Evolutionary conservation across 2,329 filamentous ascomycete species (phyloP).

Genomic region (Aspergillus japonicus): DNA sequence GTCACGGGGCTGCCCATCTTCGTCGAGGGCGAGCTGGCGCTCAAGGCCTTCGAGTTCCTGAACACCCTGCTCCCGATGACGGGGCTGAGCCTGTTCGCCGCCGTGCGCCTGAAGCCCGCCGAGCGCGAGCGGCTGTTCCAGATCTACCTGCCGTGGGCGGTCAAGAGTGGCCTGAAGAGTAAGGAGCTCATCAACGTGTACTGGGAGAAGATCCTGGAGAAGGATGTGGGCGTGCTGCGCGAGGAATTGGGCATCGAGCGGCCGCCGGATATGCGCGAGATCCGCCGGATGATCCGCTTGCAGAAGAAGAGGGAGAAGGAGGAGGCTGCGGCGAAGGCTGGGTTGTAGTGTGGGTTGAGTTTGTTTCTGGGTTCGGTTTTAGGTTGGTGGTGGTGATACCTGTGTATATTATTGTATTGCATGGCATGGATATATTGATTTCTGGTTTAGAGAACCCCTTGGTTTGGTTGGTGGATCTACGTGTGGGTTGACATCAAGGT

Average conservation of each 20-base stretch:
- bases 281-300: constrained; percentile 68
- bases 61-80: constrained; percentile 97
- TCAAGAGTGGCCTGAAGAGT: constrained; percentile 73
- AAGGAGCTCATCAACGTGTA: constrained; percentile 92
- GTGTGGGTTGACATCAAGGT: background rate
- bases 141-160: constrained; percentile 78
- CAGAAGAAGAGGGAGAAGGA: constrained; percentile 66
- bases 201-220: constrained; percentile 92
- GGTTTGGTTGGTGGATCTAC: background rate
- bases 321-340: constrained; percentile 27
- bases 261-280: constrained; percentile 79
- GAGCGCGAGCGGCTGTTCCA: constrained; percentile 66
- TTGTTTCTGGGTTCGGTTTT: too few species aligned
- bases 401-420: constrained; percentile 12
- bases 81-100: constrained; percentile 75
- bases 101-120: constrained; percentile 61
- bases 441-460: background rate
- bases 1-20: constrained; percentile 86
- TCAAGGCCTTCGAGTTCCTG: constrained; percentile 96
- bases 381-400: background rate
- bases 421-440: background rate
- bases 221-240: constrained; percentile 74
- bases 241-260: constrained; percentile 76
- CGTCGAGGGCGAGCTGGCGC: constrained; percentile 93
- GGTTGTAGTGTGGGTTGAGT: background rate